These are phyloP conservation scores for Pachyrhizus erosus DNA, from an alignment of 306 rosid genomes.

Conservation along the genomic window DNA sequence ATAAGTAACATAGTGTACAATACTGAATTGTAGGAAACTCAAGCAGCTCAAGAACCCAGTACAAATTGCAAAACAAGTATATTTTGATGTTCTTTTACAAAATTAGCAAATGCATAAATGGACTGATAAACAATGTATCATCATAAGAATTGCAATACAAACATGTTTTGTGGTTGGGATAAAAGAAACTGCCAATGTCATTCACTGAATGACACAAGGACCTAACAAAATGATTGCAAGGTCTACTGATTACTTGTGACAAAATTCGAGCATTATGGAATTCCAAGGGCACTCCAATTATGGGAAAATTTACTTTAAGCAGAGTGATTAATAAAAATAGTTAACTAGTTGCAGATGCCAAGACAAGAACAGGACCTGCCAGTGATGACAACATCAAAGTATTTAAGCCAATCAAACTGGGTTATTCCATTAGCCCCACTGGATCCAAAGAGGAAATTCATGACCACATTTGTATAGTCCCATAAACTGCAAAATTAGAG, in stretches of 20 bases:
- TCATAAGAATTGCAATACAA: slow-evolving; percentile 18
- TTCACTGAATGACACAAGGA: background rate
- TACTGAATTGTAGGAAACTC: slow-evolving; percentile 12
- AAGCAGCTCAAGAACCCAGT: slow-evolving; percentile 5
- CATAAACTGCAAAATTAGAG: slow-evolving; percentile 67
- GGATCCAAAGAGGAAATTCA: slow-evolving; percentile 74
- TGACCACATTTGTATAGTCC: slow-evolving; percentile 82
- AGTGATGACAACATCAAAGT: slow-evolving; percentile 79
- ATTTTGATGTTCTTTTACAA: slow-evolving; percentile 4
- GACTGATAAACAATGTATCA: background rate
- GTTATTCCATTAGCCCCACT: slow-evolving; percentile 48
- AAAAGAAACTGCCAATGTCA: background rate
- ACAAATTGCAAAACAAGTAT: slow-evolving; percentile 8
- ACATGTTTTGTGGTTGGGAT: slow-evolving; percentile 1
- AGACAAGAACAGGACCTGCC: slow-evolving; percentile 65
- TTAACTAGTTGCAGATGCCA: background rate
- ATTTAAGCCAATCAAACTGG: slow-evolving; percentile 77
- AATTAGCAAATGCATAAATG: slow-evolving; percentile 1
- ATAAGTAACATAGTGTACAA: background rate
- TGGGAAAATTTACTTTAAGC: background rate
- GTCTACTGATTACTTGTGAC: background rate
- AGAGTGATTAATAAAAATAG: background rate
- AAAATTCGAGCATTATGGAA: background rate
- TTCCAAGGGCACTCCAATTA: slow-evolving; percentile 2
- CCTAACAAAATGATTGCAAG: background rate